Conservation (phyloP, 2,329 filamentous ascomycete genomes). For the Diaporthe batatas region DNA sequence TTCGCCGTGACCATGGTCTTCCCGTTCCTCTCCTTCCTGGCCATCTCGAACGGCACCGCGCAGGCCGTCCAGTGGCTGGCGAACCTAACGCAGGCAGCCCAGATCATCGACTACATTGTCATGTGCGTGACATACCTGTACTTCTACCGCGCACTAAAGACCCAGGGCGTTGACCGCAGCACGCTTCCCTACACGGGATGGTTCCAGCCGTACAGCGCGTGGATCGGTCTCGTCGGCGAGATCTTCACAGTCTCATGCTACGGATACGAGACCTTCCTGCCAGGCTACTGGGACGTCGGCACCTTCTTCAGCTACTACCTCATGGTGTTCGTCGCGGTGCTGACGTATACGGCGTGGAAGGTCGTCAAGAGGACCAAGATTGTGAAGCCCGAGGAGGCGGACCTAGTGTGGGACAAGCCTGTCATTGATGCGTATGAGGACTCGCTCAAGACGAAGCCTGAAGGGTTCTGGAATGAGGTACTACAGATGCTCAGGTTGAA, state of each 20-base stretch:
- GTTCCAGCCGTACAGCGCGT: constrained; percentile 71
- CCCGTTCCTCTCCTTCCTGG: constrained; percentile 55
- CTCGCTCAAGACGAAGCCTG: constrained; percentile 61
- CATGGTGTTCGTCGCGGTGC: constrained; percentile 66
- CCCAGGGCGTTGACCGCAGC: constrained; percentile 53
- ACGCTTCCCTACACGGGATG: constrained; percentile 71
- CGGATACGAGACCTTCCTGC: constrained; percentile 61
- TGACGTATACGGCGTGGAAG: constrained; percentile 73
- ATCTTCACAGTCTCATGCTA: constrained; percentile 62
- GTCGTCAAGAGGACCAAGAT: constrained; percentile 70
- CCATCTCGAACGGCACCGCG: constrained; percentile 41
- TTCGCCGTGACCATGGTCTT: constrained; percentile 67
- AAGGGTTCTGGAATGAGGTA: constrained; percentile 70
- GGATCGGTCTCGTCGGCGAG: constrained; percentile 59
- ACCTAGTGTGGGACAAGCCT: constrained; percentile 47
- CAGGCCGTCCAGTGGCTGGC: constrained; percentile 61
- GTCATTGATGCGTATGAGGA: constrained; percentile 61
- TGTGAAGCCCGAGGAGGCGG: constrained; percentile 60
- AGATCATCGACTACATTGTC: constrained; percentile 73
- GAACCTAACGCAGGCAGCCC: constrained; percentile 68
- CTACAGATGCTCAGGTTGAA: constrained; percentile 59
- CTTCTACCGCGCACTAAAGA: constrained; percentile 41
- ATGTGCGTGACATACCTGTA: constrained; percentile 42
- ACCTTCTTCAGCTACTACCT: constrained; percentile 64
- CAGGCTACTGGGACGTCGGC: constrained; percentile 48